Conservation (phyloP, 2,329 filamentous ascomycete genomes). For the Balansia obtecta region DNA sequence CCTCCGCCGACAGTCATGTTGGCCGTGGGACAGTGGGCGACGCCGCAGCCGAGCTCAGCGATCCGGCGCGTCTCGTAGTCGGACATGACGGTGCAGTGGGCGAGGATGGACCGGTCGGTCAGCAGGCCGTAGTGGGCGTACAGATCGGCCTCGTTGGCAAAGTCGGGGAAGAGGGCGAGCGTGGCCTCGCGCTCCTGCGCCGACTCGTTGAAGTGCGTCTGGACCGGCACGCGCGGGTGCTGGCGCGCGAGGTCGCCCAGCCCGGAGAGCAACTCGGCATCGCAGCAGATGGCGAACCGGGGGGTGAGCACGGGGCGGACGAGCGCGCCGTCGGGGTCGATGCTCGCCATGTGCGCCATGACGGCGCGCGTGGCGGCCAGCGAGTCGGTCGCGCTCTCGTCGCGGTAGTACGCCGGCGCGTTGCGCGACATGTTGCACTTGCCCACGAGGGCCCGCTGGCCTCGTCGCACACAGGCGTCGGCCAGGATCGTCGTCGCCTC, state of each 20-base stretch:
- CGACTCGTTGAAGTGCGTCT: slow-evolving; percentile 58
- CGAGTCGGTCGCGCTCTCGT: slow-evolving; percentile 32
- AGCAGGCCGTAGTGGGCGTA: slow-evolving; percentile 45
- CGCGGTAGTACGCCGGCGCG: slow-evolving; percentile 40
- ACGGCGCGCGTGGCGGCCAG: slow-evolving; percentile 35
- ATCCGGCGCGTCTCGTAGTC: slow-evolving; percentile 41
- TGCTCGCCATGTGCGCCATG: slow-evolving; percentile 30
- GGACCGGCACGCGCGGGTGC: slow-evolving; percentile 40
- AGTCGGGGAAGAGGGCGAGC: slow-evolving; percentile 39
- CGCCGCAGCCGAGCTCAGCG: slow-evolving; percentile 35
- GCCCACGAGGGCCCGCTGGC: slow-evolving; percentile 47
- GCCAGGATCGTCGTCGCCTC: slow-evolving; percentile 45
- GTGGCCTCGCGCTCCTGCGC: slow-evolving; percentile 46
- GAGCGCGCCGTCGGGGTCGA: slow-evolving; percentile 31
- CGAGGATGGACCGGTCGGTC: slow-evolving; percentile 43
- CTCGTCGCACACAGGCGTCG: slow-evolving; percentile 36
- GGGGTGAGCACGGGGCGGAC: slow-evolving; percentile 42
- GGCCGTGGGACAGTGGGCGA: slow-evolving; percentile 52
- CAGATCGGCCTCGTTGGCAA: slow-evolving; percentile 44
- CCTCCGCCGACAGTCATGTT: slow-evolving; percentile 52
- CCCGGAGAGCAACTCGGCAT: slow-evolving; percentile 36
- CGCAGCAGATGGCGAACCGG: slow-evolving; percentile 50
- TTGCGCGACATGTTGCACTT: slow-evolving; percentile 52
- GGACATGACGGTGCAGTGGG: slow-evolving; percentile 52
- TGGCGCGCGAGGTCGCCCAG: slow-evolving; percentile 39